Percentiles rank a stretch among this genome's conserved stretches.
Conservation (phyloP, 2,329 filamentous ascomycete genomes). For the Pseudogymnoascus sp. region DNA sequence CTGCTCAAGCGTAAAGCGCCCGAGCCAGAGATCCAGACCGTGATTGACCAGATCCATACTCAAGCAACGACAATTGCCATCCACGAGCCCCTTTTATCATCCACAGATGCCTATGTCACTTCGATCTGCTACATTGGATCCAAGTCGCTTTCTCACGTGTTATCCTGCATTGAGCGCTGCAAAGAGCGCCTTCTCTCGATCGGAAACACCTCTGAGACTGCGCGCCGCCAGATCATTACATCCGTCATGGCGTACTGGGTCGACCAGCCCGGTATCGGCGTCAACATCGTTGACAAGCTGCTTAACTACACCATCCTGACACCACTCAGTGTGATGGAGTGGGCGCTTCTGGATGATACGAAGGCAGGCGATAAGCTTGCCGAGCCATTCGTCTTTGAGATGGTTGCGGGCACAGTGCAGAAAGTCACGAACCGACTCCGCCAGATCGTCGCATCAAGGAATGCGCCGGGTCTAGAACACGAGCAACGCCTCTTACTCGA, state of each 20-base stretch:
- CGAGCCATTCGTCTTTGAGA: conserved; percentile 74
- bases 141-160: conserved; percentile 91
- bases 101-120: conserved; percentile 89
- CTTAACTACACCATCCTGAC: conserved; percentile 95
- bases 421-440: conserved; percentile 85
- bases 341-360: conserved; percentile 61
- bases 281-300: conserved; percentile 91
- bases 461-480: conserved; percentile 46
- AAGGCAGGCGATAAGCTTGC: conserved; percentile 62
- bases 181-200: conserved; percentile 81
- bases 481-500: conserved; percentile 44
- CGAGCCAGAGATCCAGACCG: conserved; percentile 76
- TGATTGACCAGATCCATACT: conserved; percentile 75
- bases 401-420: conserved; percentile 77
- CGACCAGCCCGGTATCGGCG: conserved; percentile 81
- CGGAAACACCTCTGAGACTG: conserved; percentile 64
- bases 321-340: conserved; percentile 77
- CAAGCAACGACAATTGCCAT: conserved; percentile 62
- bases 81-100: conserved; percentile 69
- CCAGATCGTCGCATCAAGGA: conserved; percentile 62
- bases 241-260: conserved; percentile 91
- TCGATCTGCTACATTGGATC: conserved; percentile 88
- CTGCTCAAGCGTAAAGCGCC: conserved; percentile 77
- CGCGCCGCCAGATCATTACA: conserved; percentile 79
- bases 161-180: conserved; percentile 91